Evolutionary conservation across 805 yeast genomes (phyloP).

Genomic region (Cyberlindnera misumaiensis): DNA sequence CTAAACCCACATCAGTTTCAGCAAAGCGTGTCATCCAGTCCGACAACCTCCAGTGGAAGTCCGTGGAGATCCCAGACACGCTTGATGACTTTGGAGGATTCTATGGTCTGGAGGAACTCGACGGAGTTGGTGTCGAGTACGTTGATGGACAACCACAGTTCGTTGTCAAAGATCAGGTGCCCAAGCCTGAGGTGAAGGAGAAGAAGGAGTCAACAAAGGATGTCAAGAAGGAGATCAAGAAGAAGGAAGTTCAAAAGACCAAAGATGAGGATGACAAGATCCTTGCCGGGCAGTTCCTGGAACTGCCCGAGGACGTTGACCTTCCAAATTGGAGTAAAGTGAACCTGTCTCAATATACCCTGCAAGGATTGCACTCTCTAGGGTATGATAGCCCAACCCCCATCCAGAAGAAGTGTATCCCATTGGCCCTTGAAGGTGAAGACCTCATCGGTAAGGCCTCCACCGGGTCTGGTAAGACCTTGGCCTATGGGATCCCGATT

Average conservation of each 20-base stretch:
- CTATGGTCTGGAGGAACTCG: slow-evolving; percentile 89
- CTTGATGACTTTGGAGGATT: slow-evolving; percentile 85
- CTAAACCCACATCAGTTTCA: slow-evolving; percentile 1
- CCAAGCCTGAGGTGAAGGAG: slow-evolving; percentile 12
- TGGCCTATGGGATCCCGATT: slow-evolving; percentile 92
- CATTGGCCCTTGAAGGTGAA: slow-evolving; percentile 60
- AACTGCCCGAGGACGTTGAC: slow-evolving; percentile 27
- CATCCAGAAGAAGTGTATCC: slow-evolving; percentile 73
- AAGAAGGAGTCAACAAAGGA: slow-evolving; percentile 5
- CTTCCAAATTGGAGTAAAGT: slow-evolving; percentile 56
- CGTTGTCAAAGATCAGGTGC: slow-evolving; percentile 30
- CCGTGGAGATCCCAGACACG: slow-evolving; percentile 77
- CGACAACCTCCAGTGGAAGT: slow-evolving; percentile 63
- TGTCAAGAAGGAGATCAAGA: slow-evolving; percentile 7
- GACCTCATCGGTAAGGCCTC: slow-evolving; percentile 95
- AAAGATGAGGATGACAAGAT: slow-evolving; percentile 17
- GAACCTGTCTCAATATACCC: slow-evolving; percentile 44
- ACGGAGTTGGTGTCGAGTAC: slow-evolving; percentile 80
- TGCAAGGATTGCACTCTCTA: slow-evolving; percentile 53
- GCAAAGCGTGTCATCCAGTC: slow-evolving; percentile 33
- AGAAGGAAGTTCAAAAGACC: slow-evolving; percentile 17
- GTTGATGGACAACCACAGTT: slow-evolving; percentile 64
- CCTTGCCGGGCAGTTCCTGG: slow-evolving; percentile 10
- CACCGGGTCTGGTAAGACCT: slow-evolving; percentile 96
- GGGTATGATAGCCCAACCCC: slow-evolving; percentile 72